Conservation (phyloP, 2,329 filamentous ascomycete genomes). For the Stagonosporopsis vannaccii region DNA sequence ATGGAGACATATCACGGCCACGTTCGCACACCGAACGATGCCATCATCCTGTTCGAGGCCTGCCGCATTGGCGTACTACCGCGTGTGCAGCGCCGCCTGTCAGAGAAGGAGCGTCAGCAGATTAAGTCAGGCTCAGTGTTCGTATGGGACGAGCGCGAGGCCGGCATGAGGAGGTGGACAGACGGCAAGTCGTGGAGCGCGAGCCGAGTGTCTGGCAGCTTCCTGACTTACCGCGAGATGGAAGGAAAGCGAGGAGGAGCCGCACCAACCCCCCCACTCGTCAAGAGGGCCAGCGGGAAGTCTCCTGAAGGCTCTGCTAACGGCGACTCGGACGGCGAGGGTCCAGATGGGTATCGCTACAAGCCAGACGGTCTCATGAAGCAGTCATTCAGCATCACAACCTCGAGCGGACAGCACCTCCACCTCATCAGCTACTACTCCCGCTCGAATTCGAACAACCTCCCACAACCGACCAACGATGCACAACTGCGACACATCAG, state of each 20-base stretch:
- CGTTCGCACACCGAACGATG: constrained; percentile 94
- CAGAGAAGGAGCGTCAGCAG: constrained; percentile 95
- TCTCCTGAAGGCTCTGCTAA: constrained; percentile 82
- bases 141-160: constrained; percentile 99
- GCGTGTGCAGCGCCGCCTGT: constrained; percentile 88
- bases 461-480: constrained; percentile 84
- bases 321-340: constrained; percentile 82
- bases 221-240: constrained; percentile 97
- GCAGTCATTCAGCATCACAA: constrained; percentile 99
- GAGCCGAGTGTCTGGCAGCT: constrained; percentile 95
- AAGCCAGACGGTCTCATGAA: constrained; percentile 98
- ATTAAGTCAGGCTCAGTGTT: constrained; percentile 98
- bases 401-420: constrained; percentile 85
- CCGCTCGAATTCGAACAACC: constrained; percentile 75
- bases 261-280: constrained; percentile 55
- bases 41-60: constrained; percentile 98
- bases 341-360: constrained; percentile 55
- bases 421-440: constrained; percentile 98
- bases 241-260: constrained; percentile 92
- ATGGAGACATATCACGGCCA: constrained; percentile 99
- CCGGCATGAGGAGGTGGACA: constrained; percentile 97
- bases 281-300: constrained; percentile 63
- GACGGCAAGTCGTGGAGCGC: constrained; percentile 99
- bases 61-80: constrained; percentile 89
- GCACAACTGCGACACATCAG: constrained; percentile 80